These are phyloP conservation scores for Leucogyrophana mollusca DNA, from an alignment of 768 basidiomycete species.

Conservation along the genomic window DNA sequence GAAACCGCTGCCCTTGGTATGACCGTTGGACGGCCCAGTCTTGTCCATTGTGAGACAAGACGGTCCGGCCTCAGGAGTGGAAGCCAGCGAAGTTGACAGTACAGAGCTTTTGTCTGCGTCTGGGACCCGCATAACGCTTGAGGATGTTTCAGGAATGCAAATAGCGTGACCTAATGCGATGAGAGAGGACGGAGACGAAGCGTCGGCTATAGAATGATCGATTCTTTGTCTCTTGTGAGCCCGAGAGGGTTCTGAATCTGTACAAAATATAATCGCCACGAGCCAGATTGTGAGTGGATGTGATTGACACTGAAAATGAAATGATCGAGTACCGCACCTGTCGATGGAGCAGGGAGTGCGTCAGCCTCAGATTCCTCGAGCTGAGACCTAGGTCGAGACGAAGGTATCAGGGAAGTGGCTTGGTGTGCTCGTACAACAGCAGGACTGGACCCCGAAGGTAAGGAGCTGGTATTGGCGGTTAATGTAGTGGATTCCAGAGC, in stretches of 20 bases:
- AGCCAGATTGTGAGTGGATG: slow-evolving; percentile 1
- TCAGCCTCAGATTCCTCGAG: slow-evolving; percentile 52
- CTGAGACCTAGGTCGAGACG: slow-evolving; percentile 61
- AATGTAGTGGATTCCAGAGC: slow-evolving; percentile 45
- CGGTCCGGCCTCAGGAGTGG: slow-evolving; percentile 49
- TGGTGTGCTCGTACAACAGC: slow-evolving; percentile 23
- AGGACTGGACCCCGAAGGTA: slow-evolving; percentile 27
- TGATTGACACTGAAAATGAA: slow-evolving; percentile 2
- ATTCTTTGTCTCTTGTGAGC: slow-evolving; percentile 73
- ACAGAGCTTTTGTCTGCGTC: slow-evolving; percentile 49
- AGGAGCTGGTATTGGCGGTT: slow-evolving; percentile 24
- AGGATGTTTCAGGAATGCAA: slow-evolving; percentile 24
- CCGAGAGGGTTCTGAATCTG: slow-evolving; percentile 52
- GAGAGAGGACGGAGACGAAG: slow-evolving; percentile 31
- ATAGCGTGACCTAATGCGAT: slow-evolving; percentile 18
- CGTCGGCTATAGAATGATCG: slow-evolving; percentile 36
- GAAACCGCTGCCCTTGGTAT: slow-evolving; percentile 44
- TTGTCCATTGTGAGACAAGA: slow-evolving; percentile 42
- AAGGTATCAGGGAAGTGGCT: slow-evolving; percentile 53
- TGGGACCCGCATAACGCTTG: slow-evolving; percentile 50
- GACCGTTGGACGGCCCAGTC: slow-evolving; percentile 28
- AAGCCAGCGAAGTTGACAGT: slow-evolving; percentile 44
- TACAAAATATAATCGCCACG: slow-evolving; percentile 5
- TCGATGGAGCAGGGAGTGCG: slow-evolving; percentile 17
- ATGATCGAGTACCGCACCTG: slow-evolving; percentile 19